phyloP scores from a whole-genome alignment of 345 rosid species.

The Hevea brasiliensis region DNA sequence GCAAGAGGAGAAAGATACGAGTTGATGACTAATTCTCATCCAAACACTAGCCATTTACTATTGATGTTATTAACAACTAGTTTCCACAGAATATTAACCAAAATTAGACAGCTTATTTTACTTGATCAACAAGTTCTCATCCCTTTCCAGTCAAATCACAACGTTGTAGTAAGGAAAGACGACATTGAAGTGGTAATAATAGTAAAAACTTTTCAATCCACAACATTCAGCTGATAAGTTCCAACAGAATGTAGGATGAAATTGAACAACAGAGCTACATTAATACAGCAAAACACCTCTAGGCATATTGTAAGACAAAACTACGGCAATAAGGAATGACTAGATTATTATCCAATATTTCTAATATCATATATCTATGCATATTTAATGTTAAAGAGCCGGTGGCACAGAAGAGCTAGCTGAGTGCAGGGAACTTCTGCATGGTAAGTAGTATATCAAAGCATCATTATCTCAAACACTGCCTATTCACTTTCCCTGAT shows the following conservation, averaged over 20 bases:
- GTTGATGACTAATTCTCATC: not conserved
- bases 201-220: not conserved
- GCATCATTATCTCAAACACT: not conserved
- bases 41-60: not conserved
- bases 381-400: not conserved
- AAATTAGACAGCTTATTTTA: too few species aligned
- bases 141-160: not conserved
- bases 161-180: not conserved
- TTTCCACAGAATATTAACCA: too few species aligned
- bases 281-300: too few species aligned
- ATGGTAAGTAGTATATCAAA: not conserved
- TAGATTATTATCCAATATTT: too few species aligned
- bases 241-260: too few species aligned
- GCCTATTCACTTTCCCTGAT: not conserved
- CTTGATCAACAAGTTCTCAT: not conserved
- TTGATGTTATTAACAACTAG: not conserved
- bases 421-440: not conserved
- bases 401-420: not conserved
- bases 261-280: too few species aligned
- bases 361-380: too few species aligned
- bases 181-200: not conserved
- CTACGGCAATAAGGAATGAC: too few species aligned
- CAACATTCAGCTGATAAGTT: too few species aligned
- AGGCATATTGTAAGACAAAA: too few species aligned
- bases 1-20: too few species aligned